Evolutionary conservation across 495 filamentous ascomycete genomes (phyloP), one percentile per base, ranked within the genome.

Genomic region (Ascodesmis nigricans): DNA sequence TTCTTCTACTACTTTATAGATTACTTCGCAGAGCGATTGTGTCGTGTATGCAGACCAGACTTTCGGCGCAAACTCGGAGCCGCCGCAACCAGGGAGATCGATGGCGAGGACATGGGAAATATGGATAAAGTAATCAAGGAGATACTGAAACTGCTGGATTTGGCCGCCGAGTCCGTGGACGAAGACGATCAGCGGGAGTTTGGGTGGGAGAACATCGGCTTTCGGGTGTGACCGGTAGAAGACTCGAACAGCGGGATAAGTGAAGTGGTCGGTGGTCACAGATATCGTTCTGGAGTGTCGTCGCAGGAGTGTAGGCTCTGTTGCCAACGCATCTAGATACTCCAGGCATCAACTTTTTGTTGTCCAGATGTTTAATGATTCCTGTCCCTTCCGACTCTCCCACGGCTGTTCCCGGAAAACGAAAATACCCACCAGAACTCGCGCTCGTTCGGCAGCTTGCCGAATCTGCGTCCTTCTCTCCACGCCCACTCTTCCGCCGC

Each of bases 141-240:
- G 56, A 22, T 79, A 69, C 39, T 75, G 64, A 53, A 92, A 93
- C 52, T 93, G 84, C 4, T 80, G 75, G 9, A 83, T 56, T 1
- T 78, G 91, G 19, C 84, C 84, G 14, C 84, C 84, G 21, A 95
- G 64, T n/a, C 46, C 84, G 49, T 93, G 84, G 34, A 92, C 63
- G 52, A 91, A 91, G 17, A 92, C 84, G 4, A 93, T 55, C 5
- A 92, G 57, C 6, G 84, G 80, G n/a, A 91, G 54, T 1, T 79
- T 71, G 3, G 64, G 60, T 0, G 78, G 75, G 2, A 93, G 65
- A 46, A 79, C 73, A 39, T 72, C 65, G 21, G 70, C 67, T 48
- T 92, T 76, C 5, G 74, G 71, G 55, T 92, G 84, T 16, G 67
- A 69, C 26, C 73, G 63, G 55, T 74, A 79, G 51, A 93, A 92